Conservation (phyloP, 257 asterid genomes). For the Nicotiana attenuata region DNA sequence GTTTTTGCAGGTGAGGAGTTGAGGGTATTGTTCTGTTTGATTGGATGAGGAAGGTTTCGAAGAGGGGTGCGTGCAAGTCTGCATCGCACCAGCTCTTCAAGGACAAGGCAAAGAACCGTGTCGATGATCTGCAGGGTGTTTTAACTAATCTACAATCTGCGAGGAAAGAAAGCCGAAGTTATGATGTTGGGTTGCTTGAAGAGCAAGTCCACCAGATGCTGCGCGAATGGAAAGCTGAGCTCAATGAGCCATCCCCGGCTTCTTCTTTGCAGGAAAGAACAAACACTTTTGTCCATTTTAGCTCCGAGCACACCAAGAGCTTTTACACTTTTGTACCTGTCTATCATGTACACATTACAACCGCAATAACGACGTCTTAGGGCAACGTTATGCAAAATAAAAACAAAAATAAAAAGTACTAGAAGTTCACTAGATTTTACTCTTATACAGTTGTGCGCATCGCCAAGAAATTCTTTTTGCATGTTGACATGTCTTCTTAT, state of each 20-base stretch:
- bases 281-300: neutral
- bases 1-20: conserved; percentile 30
- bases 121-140: conserved; percentile 96
- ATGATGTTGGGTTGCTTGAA: conserved; percentile 77
- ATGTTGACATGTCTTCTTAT: neutral
- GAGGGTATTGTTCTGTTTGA: conserved; percentile 22
- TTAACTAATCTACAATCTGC: conserved; percentile 79
- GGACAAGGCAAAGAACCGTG: conserved; percentile 89
- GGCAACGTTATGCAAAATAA: too few species aligned
- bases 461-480: neutral
- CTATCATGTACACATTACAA: neutral
- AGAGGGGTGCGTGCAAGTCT: conserved; percentile 77
- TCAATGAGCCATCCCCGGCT: conserved; percentile 87
- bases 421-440: too few species aligned
- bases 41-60: conserved; percentile 74
- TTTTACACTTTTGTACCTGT: neutral
- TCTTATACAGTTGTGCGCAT: too few species aligned
- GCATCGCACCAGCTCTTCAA: conserved; percentile 88
- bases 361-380: too few species aligned
- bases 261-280: conserved; percentile 75
- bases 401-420: too few species aligned
- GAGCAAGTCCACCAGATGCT: conserved; percentile 98
- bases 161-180: conserved; percentile 82
- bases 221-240: conserved; percentile 96
- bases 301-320: neutral